These are phyloP conservation scores for Medicago ruthenica DNA, from an alignment of 306 rosid genomes.

Conservation along the genomic window DNA sequence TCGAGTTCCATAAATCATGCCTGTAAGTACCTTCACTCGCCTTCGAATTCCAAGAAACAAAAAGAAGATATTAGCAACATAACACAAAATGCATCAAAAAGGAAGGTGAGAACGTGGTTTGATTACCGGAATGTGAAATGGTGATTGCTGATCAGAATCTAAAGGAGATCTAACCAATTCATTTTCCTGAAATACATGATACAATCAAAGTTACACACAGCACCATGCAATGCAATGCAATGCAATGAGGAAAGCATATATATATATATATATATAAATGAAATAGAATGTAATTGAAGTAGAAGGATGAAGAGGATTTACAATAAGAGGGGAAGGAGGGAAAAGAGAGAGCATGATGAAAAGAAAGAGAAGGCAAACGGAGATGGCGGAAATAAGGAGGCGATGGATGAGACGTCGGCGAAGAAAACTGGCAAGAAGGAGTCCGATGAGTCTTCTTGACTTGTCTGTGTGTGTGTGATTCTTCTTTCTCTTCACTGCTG, in stretches of 20 bases:
- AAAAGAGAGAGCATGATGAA: constrained; percentile 56
- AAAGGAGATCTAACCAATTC: constrained; percentile 31
- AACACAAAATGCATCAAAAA: constrained; percentile 2
- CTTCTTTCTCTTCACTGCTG: constrained; percentile 49
- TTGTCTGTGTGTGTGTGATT: constrained; percentile 8
- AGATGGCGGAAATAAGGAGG: constrained; percentile 60
- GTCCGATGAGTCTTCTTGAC: constrained; percentile 31
- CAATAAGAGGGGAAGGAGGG: constrained; percentile 43
- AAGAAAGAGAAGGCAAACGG: constrained; percentile 61
- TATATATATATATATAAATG: no score
- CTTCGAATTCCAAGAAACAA: constrained; percentile 40
- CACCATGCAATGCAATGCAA: not conserved
- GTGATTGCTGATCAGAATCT: constrained; percentile 34
- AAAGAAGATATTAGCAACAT: not conserved
- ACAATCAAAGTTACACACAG: not conserved
- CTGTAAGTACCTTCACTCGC: constrained; percentile 52
- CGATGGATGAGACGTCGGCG: constrained; percentile 52
- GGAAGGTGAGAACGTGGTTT: not conserved
- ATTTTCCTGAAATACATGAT: constrained; percentile 35
- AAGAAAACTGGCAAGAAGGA: constrained; percentile 45
- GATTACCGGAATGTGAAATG: constrained; percentile 50
- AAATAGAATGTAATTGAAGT: not conserved
- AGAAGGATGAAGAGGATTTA: constrained; percentile 12
- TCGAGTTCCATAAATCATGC: constrained; percentile 71
- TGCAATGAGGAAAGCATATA: not conserved